phyloP scores from a whole-genome alignment of 1,284 basidiomycete genomes.

The Marasmius sp. region DNA sequence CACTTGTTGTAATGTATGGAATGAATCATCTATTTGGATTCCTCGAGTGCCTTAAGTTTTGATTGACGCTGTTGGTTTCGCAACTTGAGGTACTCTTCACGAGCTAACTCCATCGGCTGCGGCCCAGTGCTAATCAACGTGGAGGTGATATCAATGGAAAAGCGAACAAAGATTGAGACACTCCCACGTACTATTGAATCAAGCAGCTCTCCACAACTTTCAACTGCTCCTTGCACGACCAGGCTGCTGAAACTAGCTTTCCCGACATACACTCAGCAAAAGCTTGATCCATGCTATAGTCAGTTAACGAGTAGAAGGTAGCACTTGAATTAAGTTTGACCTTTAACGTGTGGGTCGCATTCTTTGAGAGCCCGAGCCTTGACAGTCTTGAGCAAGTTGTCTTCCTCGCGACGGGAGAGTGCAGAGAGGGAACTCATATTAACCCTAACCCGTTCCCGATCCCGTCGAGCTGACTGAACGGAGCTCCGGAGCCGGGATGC shows the following conservation, averaged over 20 bases:
- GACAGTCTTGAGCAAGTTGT: constrained; percentile 79
- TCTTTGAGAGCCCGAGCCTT: constrained; percentile 78
- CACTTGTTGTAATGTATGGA: constrained; percentile 5
- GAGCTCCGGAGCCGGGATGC: not conserved
- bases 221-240: constrained; percentile 75
- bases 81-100: constrained; percentile 71
- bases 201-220: constrained; percentile 80
- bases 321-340: constrained; percentile 33
- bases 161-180: not conserved
- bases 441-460: not conserved
- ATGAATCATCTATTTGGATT: not conserved
- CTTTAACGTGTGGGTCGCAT: constrained; percentile 77
- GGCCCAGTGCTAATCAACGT: constrained; percentile 56
- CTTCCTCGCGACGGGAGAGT: constrained; percentile 86
- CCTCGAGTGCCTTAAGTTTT: constrained; percentile 18
- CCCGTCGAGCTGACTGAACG: not conserved
- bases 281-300: constrained; percentile 41
- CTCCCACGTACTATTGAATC: constrained; percentile 67
- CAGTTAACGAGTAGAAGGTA: not conserved
- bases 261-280: constrained; percentile 85
- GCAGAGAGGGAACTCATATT: constrained; percentile 31
- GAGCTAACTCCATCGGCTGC: constrained; percentile 70
- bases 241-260: constrained; percentile 81
- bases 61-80: constrained; percentile 43
- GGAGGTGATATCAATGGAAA: constrained; percentile 3